Percentiles rank a stretch among this genome's conserved stretches.
Conservation (phyloP, 331 rosid genomes). For the Malus hybrid region DNA sequence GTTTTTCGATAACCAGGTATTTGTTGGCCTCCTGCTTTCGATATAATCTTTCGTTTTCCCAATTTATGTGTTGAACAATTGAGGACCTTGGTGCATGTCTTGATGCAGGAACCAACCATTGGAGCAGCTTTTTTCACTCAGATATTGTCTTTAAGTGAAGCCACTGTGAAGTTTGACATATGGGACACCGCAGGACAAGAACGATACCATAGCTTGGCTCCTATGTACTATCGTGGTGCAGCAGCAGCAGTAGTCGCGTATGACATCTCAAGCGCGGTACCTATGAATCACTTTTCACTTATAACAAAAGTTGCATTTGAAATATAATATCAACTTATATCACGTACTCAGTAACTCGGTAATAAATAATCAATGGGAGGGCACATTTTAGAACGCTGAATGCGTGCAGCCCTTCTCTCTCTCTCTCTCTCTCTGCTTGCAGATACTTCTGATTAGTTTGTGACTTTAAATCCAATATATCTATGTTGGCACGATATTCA, state of each 20-base stretch:
- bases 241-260: conserved; percentile 77
- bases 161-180: conserved; percentile 61
- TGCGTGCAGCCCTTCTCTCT: neutral
- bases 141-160: conserved; percentile 46
- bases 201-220: conserved; percentile 65
- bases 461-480: neutral
- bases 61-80: neutral
- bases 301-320: neutral
- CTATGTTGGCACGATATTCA: too few species aligned
- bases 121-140: conserved; percentile 72
- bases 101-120: conserved; percentile 49
- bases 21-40: neutral
- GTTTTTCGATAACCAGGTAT: conserved; percentile 47
- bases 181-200: conserved; percentile 82
- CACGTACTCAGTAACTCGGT: too few species aligned
- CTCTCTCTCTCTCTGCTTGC: neutral
- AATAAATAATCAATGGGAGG: too few species aligned
- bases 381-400: neutral
- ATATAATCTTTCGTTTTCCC: neutral
- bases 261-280: conserved; percentile 65
- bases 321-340: too few species aligned
- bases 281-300: neutral
- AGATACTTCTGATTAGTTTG: neutral
- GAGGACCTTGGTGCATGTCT: neutral
- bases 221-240: conserved; percentile 71